A percentile compares a stretch with the other conserved stretches of the same genome.
Evolutionary conservation across 805 yeast species (phyloP).

Genomic region (Ogataea pignaliae): DNA sequence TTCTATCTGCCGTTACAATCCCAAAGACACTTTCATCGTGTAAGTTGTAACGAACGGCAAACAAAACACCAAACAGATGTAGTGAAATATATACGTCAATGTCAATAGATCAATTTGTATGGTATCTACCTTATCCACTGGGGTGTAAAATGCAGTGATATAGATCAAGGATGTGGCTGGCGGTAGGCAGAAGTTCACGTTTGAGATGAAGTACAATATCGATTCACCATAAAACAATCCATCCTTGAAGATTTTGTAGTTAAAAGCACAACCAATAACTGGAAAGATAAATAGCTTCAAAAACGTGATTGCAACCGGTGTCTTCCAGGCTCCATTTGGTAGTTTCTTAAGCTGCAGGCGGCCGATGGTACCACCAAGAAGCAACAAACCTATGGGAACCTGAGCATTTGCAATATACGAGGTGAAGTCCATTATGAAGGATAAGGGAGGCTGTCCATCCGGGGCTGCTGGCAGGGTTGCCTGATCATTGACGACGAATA

Average conservation of each 20-base stretch:
- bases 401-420: constrained; percentile 80
- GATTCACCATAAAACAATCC: constrained; percentile 62
- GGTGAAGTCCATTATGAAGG: constrained; percentile 78
- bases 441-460: constrained; percentile 76
- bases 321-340: constrained; percentile 69
- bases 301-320: constrained; percentile 52
- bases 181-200: constrained; percentile 75
- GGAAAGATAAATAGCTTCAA: constrained; percentile 69
- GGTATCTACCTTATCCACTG: constrained; percentile 47
- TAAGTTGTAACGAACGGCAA: constrained; percentile 75
- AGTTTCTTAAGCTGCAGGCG: constrained; percentile 56
- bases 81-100: constrained; percentile 67
- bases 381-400: constrained; percentile 79
- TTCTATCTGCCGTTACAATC: constrained; percentile 24
- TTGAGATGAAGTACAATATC: constrained; percentile 67
- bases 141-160: constrained; percentile 83
- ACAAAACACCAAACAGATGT: constrained; percentile 60
- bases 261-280: constrained; percentile 67
- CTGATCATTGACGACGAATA: constrained; percentile 50
- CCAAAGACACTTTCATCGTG: constrained; percentile 48
- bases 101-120: constrained; percentile 85
- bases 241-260: constrained; percentile 52
- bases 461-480: constrained; percentile 70
- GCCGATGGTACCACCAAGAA: constrained; percentile 86
- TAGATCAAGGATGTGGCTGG: constrained; percentile 86